Conservation (phyloP, 75 land plant genomes). For the Cryptomeria japonica region DNA sequence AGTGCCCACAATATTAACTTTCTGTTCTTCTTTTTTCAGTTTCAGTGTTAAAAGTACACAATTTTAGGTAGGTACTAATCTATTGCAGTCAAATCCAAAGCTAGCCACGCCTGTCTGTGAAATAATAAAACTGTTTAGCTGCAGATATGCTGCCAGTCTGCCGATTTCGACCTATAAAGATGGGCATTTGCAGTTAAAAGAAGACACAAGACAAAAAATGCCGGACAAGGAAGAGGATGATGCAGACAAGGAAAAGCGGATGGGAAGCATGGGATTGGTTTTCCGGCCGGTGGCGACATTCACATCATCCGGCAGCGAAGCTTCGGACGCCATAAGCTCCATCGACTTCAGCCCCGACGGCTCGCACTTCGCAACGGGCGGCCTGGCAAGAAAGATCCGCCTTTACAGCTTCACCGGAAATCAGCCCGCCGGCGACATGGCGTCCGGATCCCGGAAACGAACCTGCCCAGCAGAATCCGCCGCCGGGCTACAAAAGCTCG, state of each 20-base stretch:
- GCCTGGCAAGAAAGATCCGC: slow-evolving; percentile 41
- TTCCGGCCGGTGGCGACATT: slow-evolving; percentile 16
- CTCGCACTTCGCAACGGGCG: slow-evolving; percentile 40
- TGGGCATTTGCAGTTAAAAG: background rate
- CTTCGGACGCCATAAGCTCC: slow-evolving; percentile 35
- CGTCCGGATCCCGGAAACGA: background rate
- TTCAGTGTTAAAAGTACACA: too few species aligned
- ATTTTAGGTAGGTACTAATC: too few species aligned
- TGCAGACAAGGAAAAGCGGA: background rate
- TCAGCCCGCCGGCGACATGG: background rate
- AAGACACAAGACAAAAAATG: too few species aligned
- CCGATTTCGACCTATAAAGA: background rate
- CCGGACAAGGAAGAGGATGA: background rate
- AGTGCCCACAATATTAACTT: too few species aligned
- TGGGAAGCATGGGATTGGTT: too few species aligned
- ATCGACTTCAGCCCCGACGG: slow-evolving; percentile 30
- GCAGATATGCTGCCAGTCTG: too few species aligned
- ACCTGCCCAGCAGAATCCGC: background rate
- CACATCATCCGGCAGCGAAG: background rate
- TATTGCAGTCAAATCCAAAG: too few species aligned
- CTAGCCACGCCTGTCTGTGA: too few species aligned
- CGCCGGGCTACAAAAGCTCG: slow-evolving; percentile 9
- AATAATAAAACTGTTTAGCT: background rate
- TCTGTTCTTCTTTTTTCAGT: too few species aligned
- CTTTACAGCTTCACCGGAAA: slow-evolving; percentile 4